A percentile compares a stretch with the other conserved stretches of the same genome.
These are phyloP conservation scores for Alopecurus myosuroides DNA, from an alignment of 176 grass and related monocot genomes.

Conservation along the genomic window DNA sequence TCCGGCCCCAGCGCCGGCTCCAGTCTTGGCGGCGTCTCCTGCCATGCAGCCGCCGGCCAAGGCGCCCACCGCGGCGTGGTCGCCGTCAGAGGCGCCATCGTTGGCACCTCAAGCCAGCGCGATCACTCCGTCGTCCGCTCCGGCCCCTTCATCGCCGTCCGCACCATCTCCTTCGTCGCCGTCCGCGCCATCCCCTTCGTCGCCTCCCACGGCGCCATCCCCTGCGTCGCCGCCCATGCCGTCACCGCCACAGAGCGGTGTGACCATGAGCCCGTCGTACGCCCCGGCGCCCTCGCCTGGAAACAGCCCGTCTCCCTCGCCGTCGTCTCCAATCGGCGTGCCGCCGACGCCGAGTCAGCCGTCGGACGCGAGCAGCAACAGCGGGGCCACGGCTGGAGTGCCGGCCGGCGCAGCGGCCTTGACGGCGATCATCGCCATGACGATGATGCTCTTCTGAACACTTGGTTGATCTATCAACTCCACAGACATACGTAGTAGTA, in stretches of 20 bases:
- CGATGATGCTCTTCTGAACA: background rate
- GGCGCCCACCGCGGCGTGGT: background rate
- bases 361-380: background rate
- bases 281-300: background rate
- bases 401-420: background rate
- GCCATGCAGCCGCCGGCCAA: background rate
- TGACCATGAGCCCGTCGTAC: no score
- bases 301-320: background rate
- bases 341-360: background rate
- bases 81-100: background rate
- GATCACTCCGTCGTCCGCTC: background rate
- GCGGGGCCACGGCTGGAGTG: background rate
- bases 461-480: background rate
- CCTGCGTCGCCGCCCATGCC: background rate
- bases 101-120: background rate
- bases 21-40: background rate
- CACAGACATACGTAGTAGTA: background rate
- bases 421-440: background rate
- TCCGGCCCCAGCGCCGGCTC: background rate
- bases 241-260: background rate
- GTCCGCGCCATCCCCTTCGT: background rate
- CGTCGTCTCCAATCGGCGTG: background rate
- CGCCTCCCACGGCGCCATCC: background rate
- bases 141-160: background rate
- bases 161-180: no score